phyloP scores from a whole-genome alignment of 108 stramenopile species.

The Mediolabrus comicus region DNA sequence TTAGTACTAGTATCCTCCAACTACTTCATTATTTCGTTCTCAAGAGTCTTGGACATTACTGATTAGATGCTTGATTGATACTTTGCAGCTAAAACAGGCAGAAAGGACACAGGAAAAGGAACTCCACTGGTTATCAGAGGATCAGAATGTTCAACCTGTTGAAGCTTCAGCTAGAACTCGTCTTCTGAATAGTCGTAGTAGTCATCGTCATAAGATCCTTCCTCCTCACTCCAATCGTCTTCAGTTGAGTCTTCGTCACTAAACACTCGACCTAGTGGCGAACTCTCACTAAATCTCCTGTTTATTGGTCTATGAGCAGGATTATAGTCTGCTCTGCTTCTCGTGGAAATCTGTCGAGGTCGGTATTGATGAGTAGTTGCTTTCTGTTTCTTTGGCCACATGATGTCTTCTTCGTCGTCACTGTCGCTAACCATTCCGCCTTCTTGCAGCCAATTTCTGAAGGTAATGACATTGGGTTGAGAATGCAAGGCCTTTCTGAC shows the following conservation, averaged over 20 bases:
- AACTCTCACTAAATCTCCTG: background rate
- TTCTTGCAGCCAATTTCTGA: slow-evolving; percentile 51
- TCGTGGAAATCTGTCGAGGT: background rate
- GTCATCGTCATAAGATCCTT: slow-evolving; percentile 3
- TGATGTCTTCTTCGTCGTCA: slow-evolving; percentile 11
- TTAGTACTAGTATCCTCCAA: no score
- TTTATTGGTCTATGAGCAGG: background rate
- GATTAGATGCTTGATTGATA: background rate
- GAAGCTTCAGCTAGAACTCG: slow-evolving; percentile 1
- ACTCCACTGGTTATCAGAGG: background rate
- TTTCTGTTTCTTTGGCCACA: background rate
- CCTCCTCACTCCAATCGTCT: slow-evolving; percentile 6
- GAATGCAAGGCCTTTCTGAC: slow-evolving; percentile 72
- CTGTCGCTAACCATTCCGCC: slow-evolving; percentile 23
- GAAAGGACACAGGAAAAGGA: background rate
- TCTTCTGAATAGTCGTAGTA: slow-evolving; percentile 30
- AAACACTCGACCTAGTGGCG: slow-evolving; percentile 24
- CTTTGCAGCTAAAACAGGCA: background rate
- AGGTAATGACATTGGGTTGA: slow-evolving; percentile 64
- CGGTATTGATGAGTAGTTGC: background rate
- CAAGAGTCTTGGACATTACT: background rate
- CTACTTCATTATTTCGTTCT: no score
- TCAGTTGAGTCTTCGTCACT: slow-evolving; percentile 30
- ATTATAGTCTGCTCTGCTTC: background rate
- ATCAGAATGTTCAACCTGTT: background rate